Percentiles rank a stretch among this genome's conserved stretches.
Conservation (phyloP, 257 asterid species). For the Primulina huaijiensis region DNA sequence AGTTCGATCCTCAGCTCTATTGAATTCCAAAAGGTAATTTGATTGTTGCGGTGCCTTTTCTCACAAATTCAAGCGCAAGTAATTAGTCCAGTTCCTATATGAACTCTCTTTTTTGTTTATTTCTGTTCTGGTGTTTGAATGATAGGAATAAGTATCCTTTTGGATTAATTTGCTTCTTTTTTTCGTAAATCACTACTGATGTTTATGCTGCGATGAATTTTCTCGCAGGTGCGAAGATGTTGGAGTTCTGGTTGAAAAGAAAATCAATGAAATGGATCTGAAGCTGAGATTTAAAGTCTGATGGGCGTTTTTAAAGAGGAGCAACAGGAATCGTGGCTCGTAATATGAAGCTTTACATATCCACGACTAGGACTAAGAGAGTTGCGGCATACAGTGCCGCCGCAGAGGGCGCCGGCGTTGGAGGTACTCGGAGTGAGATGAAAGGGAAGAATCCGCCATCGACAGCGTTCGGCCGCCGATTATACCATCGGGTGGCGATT, state of each 20-base stretch:
- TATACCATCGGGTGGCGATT: slow-evolving; percentile 45
- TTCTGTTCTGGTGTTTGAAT: background rate
- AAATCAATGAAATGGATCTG: slow-evolving; percentile 24
- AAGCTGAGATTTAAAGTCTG: slow-evolving; percentile 11
- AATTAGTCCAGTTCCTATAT: background rate
- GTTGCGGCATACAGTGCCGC: slow-evolving; percentile 34
- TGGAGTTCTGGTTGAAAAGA: background rate
- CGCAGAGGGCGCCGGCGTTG: slow-evolving; percentile 31
- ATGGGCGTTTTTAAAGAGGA: slow-evolving; percentile 29
- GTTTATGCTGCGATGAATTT: background rate
- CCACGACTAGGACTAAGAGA: slow-evolving; percentile 48
- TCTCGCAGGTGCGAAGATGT: background rate
- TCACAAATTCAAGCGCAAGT: background rate
- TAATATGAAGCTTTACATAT: slow-evolving; percentile 52
- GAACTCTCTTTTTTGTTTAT: background rate
- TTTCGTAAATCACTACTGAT: background rate
- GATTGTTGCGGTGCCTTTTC: background rate
- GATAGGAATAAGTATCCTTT: background rate
- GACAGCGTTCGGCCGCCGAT: slow-evolving; percentile 38
- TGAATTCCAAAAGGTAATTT: slow-evolving; percentile 22
- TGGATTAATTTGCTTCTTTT: background rate
- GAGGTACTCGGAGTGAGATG: slow-evolving; percentile 32
- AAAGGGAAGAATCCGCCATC: slow-evolving; percentile 41
- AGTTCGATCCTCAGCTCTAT: background rate
- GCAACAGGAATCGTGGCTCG: slow-evolving; percentile 34